Conservation (phyloP, 805 yeast species). For the Starmerella potacharoeniae region DNA sequence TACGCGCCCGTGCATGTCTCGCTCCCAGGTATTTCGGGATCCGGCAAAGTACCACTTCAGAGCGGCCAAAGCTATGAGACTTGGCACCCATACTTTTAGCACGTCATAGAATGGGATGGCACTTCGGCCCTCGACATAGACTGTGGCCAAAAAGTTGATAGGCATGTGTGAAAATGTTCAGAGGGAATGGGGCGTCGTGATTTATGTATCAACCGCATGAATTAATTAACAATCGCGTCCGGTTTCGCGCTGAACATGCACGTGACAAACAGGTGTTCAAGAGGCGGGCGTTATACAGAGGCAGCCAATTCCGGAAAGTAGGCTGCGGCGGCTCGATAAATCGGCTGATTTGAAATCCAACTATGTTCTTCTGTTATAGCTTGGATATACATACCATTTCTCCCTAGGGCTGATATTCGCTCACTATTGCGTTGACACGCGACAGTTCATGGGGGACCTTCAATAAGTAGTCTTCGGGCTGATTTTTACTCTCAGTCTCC, state of each 20-base stretch:
- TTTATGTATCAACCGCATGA: neutral
- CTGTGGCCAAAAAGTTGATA: slow-evolving; percentile 61
- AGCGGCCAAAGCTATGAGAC: slow-evolving; percentile 35
- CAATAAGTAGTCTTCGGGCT: too few species aligned
- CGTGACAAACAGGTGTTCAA: neutral
- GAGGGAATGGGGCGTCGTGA: neutral
- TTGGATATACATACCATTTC: too few species aligned
- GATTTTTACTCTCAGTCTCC: too few species aligned
- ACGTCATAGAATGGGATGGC: slow-evolving; percentile 63
- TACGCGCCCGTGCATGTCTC: slow-evolving; percentile 85
- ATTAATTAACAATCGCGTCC: neutral
- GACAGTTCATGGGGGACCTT: too few species aligned
- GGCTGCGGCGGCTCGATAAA: too few species aligned
- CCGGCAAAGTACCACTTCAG: slow-evolving; percentile 73
- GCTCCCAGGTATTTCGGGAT: slow-evolving; percentile 74
- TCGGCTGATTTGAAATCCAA: too few species aligned
- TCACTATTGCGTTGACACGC: too few species aligned
- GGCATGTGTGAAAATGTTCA: slow-evolving; percentile 51
- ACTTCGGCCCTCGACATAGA: slow-evolving; percentile 59
- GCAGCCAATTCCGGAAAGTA: too few species aligned
- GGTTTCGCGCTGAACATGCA: neutral
- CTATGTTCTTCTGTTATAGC: too few species aligned
- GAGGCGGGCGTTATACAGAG: too few species aligned
- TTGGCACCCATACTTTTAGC: slow-evolving; percentile 45
- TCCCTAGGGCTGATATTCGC: too few species aligned